Evolutionary conservation across 768 basidiomycete species (phyloP).

Genomic region (Macrolepiota fuliginosa): DNA sequence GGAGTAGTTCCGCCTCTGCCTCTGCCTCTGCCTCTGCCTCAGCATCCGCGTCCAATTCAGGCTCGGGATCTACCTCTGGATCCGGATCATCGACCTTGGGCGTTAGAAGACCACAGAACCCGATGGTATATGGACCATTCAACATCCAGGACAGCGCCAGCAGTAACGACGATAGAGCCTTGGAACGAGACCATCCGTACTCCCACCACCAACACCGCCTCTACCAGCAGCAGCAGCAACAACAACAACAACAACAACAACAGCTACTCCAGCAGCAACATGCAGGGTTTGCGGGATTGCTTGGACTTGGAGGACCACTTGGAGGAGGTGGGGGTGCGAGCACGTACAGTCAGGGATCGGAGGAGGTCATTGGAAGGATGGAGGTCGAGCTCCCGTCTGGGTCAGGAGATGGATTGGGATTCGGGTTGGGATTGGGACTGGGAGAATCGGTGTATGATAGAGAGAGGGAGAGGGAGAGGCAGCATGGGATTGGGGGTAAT

Average conservation of each 20-base stretch:
- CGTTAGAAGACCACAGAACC: background rate
- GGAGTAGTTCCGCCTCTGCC: background rate
- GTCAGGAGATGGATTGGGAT: too few relatives aligned
- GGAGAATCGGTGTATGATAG: background rate
- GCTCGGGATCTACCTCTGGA: background rate
- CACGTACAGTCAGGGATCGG: conserved; percentile 36
- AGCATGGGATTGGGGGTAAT: conserved; percentile 11
- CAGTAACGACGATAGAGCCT: background rate
- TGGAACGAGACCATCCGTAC: too few relatives aligned
- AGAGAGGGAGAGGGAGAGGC: conserved; percentile 9
- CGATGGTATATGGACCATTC: background rate
- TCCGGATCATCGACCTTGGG: background rate
- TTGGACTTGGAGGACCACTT: background rate
- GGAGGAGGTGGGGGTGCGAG: background rate
- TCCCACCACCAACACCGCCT: background rate
- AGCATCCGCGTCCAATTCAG: background rate
- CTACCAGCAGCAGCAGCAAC: background rate
- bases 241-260: too few relatives aligned
- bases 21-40: background rate
- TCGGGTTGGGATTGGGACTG: too few relatives aligned
- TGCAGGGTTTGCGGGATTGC: background rate
- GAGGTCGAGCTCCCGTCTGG: conserved; percentile 24
- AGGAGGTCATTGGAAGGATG: conserved; percentile 57
- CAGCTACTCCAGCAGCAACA: too few relatives aligned
- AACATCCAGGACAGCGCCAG: background rate